phyloP scores from a whole-genome alignment of 139 green algal species.

The Eudorina sp. region DNA sequence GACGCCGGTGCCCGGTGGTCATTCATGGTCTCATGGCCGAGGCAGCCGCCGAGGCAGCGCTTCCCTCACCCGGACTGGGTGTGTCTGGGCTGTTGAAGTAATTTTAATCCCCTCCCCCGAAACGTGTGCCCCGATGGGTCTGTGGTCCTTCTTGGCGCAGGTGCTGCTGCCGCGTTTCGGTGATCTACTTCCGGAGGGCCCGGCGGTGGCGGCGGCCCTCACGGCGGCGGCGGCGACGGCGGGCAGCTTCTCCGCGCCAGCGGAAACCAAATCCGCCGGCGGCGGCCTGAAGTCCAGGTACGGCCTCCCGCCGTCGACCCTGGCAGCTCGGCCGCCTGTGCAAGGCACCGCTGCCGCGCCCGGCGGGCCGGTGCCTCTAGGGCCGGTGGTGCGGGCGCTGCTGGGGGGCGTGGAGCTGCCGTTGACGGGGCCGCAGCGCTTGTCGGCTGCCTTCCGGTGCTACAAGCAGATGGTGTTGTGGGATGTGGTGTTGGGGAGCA shows the following conservation, averaged over 20 bases:
- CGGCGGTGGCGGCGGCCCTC: neutral
- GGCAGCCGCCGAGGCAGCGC: too few species aligned
- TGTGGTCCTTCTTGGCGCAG: neutral
- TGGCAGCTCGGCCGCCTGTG: neutral
- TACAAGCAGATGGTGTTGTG: slow-evolving; percentile 55
- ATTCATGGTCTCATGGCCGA: too few species aligned
- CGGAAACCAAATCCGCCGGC: neutral
- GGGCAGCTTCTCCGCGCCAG: too few species aligned
- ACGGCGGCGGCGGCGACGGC: neutral
- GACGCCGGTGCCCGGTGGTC: too few species aligned
- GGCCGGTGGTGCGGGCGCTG: neutral
- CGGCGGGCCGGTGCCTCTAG: neutral
- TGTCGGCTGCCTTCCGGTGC: neutral
- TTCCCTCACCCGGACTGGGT: too few species aligned
- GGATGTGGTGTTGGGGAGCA: slow-evolving; percentile 37
- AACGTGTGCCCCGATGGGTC: too few species aligned
- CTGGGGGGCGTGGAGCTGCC: neutral
- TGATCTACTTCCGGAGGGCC: neutral
- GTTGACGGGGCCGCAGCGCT: slow-evolving; percentile 16
- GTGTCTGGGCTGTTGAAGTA: too few species aligned
- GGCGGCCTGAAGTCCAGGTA: slow-evolving; percentile 7
- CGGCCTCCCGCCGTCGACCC: neutral
- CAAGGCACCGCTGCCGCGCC: neutral
- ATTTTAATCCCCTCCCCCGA: too few species aligned
- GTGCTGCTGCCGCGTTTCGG: slow-evolving; percentile 1